Percentiles rank a stretch among this genome's conserved stretches.
Evolutionary conservation across 805 yeast species (phyloP).

Genomic region (Komagataella pastoris): DNA sequence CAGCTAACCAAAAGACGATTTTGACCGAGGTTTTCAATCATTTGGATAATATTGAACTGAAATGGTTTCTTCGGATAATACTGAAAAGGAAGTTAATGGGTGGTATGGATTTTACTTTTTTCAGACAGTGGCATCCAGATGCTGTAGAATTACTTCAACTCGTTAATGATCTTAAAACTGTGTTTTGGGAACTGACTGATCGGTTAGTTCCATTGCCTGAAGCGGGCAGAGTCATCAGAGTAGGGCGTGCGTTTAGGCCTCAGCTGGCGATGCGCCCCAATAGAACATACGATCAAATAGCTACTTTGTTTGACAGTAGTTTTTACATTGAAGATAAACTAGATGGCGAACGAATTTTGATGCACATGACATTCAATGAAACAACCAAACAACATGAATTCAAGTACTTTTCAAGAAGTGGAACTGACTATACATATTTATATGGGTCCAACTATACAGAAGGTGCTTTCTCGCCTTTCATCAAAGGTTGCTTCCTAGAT

Average conservation of each 20-base stretch:
- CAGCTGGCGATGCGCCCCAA: slow-evolving; percentile 53
- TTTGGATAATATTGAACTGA: slow-evolving; percentile 48
- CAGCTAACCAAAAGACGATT: slow-evolving; percentile 21
- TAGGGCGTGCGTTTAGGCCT: slow-evolving; percentile 55
- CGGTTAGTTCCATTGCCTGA: slow-evolving; percentile 28
- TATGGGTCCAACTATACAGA: slow-evolving; percentile 34
- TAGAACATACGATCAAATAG: slow-evolving; percentile 34
- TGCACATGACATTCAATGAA: slow-evolving; percentile 45
- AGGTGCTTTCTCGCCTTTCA: slow-evolving; percentile 13
- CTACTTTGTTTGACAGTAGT: slow-evolving; percentile 27
- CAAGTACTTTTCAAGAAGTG: slow-evolving; percentile 49
- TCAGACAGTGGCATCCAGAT: slow-evolving; percentile 67
- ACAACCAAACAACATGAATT: slow-evolving; percentile 19
- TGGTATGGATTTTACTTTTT: slow-evolving; percentile 43
- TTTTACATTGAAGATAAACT: slow-evolving; percentile 81
- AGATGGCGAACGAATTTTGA: slow-evolving; percentile 83
- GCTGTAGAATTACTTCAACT: slow-evolving; percentile 52
- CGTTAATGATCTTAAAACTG: slow-evolving; percentile 47
- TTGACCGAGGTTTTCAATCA: slow-evolving; percentile 35
- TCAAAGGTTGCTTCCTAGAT: slow-evolving; percentile 15
- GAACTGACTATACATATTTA: slow-evolving; percentile 56
- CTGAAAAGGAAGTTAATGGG: slow-evolving; percentile 48
- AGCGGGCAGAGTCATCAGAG: slow-evolving; percentile 25
- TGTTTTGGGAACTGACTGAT: slow-evolving; percentile 45
- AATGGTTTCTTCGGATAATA: slow-evolving; percentile 57